Evolutionary conservation across 768 basidiomycete species (phyloP).

Genomic region (Gautieria morchelliformis): DNA sequence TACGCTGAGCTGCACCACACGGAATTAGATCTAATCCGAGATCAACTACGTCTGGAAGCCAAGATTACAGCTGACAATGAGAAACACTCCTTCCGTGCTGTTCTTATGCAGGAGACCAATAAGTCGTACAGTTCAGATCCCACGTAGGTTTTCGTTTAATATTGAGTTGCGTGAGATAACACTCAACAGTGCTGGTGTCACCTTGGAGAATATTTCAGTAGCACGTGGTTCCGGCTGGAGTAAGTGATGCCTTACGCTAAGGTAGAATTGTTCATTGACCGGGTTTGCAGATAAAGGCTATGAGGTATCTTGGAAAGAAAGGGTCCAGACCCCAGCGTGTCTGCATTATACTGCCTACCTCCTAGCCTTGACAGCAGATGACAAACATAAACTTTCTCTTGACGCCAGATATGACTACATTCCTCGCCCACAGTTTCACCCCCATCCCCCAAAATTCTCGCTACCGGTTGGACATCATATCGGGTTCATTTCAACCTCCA

Average conservation of each 20-base stretch:
- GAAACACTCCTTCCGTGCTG: neutral
- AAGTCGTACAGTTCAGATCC: neutral
- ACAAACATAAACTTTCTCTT: constrained; percentile 26
- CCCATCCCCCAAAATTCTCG: constrained; percentile 13
- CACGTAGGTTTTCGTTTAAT: neutral
- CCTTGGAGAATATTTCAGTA: neutral
- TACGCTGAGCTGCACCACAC: neutral
- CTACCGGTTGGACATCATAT: constrained; percentile 21
- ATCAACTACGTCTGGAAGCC: neutral
- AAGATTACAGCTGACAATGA: neutral
- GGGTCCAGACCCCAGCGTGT: neutral
- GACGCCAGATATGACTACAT: constrained; percentile 19
- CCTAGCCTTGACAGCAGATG: constrained; percentile 26
- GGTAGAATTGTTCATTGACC: neutral
- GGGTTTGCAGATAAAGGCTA: neutral
- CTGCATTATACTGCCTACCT: constrained; percentile 24
- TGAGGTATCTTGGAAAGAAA: neutral
- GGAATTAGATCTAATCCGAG: neutral
- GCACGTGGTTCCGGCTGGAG: neutral
- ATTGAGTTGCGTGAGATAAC: neutral
- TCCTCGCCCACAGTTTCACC: constrained; percentile 19
- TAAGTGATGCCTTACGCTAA: neutral
- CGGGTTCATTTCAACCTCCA: constrained; percentile 16
- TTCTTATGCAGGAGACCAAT: neutral
- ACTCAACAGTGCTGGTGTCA: neutral